Evolutionary conservation across 1,284 basidiomycete genomes (phyloP), one percentile per base, ranked within the genome.

Genomic region (Rhodotorula sp.): DNA sequence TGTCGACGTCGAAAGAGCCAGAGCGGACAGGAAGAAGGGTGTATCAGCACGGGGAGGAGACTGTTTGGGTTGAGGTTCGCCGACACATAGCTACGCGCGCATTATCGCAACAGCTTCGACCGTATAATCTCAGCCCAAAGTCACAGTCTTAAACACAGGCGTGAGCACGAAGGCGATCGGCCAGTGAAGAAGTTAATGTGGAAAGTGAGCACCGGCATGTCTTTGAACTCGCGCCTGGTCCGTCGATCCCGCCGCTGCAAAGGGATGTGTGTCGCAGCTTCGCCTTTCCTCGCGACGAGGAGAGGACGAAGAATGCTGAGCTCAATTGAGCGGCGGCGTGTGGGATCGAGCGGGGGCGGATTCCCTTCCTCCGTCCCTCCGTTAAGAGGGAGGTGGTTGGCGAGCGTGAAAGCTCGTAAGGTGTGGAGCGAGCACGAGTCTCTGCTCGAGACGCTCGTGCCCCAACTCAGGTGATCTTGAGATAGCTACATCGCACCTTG

Each of bases 401-500:
- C 37, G 37, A 40, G 24, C 40, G 22, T 26, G 52, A 54, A 28
- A 57, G 55, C 55, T 26, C 40, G 40, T 6, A 44, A 44, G 40
- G 40, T 44, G 40, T 44, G 40, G 40, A 44, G 40, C 2, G 40
- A 13, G 40, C 40, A 44, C 50, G 24, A 24, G n/a, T 6, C 26
- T 15, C 51, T 26, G 20, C 51, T 26, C n/a, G 51, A 26, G 37
- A 44, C n/a, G 55, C 37, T 57, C 37, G n/a, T 22, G 37, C 55
- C 37, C 37, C 7, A 16, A 16, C n/a, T 26, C 16, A 15, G 24
- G 22, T 44, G 34, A 16, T 26, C n/a, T 44, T 26, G 37, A 40
- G 30, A 24, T 31, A n/a, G 26, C n/a, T 26, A 37, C 30, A 28
- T 63, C 70, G 59, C 62, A 71, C 70, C 70, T 66, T 84, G 67